phyloP scores from a whole-genome alignment of 164 flowering plant genomes.

The Aristolochia contorta region DNA sequence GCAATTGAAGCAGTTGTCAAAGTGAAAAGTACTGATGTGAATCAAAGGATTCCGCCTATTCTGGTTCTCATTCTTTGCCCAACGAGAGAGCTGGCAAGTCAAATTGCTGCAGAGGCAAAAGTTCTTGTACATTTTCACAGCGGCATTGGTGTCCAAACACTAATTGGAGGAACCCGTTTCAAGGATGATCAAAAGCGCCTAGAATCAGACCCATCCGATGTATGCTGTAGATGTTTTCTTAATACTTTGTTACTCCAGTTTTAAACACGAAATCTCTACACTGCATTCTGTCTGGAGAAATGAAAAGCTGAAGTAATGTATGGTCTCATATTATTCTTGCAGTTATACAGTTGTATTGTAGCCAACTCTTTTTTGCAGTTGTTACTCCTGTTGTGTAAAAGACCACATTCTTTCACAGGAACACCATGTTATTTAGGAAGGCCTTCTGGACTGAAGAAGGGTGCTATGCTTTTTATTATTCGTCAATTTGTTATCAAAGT shows the following conservation, averaged over 20 bases:
- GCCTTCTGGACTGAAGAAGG: too few relatives aligned
- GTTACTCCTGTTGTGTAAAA: too few relatives aligned
- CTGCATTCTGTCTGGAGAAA: too few relatives aligned
- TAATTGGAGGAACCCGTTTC: conserved; percentile 89
- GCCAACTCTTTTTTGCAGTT: too few relatives aligned
- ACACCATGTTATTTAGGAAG: too few relatives aligned
- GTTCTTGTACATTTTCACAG: conserved; percentile 75
- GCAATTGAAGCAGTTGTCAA: conserved; percentile 96
- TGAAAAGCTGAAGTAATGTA: too few relatives aligned
- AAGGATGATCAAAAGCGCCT: conserved; percentile 81
- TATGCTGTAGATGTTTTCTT: conserved; percentile 12
- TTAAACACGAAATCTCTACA: too few relatives aligned
- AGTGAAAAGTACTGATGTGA: conserved; percentile 27
- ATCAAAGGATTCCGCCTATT: conserved; percentile 48
- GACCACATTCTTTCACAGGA: too few relatives aligned
- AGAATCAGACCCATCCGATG: conserved; percentile 86
- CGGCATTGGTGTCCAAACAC: conserved; percentile 76
- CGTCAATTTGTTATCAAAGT: neutral
- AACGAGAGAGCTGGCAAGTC: conserved; percentile 94
- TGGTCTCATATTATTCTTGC: too few relatives aligned
- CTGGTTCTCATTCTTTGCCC: conserved; percentile 84
- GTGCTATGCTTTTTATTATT: too few relatives aligned
- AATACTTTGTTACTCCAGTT: neutral
- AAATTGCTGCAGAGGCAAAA: conserved; percentile 86
- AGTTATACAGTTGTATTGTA: too few relatives aligned